phyloP scores from a whole-genome alignment of 75 land plant genomes.

The Pinus tabuliformis region DNA sequence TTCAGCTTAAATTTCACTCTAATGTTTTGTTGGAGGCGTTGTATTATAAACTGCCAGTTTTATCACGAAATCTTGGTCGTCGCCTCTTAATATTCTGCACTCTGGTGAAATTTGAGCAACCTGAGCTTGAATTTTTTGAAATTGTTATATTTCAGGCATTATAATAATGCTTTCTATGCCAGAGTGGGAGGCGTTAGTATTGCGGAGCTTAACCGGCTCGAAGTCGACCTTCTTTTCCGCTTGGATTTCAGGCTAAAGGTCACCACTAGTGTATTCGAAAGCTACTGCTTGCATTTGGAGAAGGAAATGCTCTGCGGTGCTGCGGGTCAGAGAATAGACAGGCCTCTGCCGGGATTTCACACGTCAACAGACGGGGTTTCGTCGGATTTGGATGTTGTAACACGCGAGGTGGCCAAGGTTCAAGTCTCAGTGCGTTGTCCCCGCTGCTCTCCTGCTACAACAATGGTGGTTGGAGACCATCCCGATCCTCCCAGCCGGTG shows the following conservation, averaged over 20 bases:
- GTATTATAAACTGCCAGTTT: no score
- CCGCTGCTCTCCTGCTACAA: conserved; percentile 1
- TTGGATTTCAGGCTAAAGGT: conserved; percentile 71
- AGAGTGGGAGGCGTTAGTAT: conserved; percentile 84
- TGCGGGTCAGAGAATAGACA: conserved; percentile 2
- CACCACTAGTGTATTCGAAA: conserved; percentile 57
- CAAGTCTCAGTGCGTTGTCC: no score
- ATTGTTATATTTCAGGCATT: conserved; percentile 41
- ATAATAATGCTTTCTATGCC: conserved; percentile 76
- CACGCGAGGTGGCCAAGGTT: background rate
- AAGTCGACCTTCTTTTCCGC: conserved; percentile 71
- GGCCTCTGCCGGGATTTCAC: background rate
- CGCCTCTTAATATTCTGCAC: no score
- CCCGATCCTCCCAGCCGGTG: conserved; percentile 9
- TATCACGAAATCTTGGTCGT: background rate
- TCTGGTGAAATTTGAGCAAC: no score
- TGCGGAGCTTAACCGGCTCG: conserved; percentile 67
- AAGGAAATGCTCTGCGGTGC: conserved; percentile 26
- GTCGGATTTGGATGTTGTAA: conserved; percentile 1
- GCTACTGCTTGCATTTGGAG: conserved; percentile 71
- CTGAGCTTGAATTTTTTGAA: no score
- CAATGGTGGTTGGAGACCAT: conserved; percentile 10
- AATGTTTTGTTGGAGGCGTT: no score
- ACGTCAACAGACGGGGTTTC: background rate
- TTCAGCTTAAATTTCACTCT: no score